Evolutionary conservation across 306 rosid genomes (phyloP).

Genomic region (Cajanus cajan): DNA sequence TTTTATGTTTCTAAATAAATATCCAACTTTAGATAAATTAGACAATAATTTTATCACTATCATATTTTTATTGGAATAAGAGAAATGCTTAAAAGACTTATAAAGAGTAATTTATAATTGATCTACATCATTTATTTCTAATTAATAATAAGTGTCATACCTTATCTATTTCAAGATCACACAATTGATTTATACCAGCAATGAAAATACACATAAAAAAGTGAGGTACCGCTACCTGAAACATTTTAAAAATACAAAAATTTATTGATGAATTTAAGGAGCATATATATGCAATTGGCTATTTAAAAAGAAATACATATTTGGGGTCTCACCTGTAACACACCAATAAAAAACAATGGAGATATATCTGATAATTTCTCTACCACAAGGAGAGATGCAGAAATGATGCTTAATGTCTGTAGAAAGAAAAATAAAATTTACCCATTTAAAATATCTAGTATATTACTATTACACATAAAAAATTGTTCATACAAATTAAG

Average conservation of each 20-base stretch:
- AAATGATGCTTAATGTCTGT: constrained; percentile 67
- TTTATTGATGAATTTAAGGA: neutral
- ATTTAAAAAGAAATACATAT: neutral
- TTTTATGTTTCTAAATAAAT: neutral
- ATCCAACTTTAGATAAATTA: neutral
- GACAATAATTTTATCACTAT: neutral
- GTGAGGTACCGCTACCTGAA: constrained; percentile 73
- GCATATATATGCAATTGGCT: neutral
- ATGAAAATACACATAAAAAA: constrained; percentile 68
- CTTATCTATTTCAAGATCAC: neutral
- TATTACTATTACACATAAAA: neutral
- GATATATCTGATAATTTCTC: constrained; percentile 66
- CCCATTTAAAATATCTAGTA: neutral
- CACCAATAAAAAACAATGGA: constrained; percentile 45
- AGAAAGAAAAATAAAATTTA: neutral
- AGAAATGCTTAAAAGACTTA: neutral
- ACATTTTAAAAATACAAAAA: neutral
- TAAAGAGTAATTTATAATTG: constrained; percentile 19
- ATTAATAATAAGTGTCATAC: neutral
- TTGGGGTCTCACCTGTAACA: neutral
- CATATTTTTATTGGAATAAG: neutral
- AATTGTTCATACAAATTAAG: neutral
- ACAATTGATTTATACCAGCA: constrained; percentile 43
- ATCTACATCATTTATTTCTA: constrained; percentile 51
- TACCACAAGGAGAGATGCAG: constrained; percentile 71